phyloP scores from a whole-genome alignment of 1,284 basidiomycete species.

The Fomitopsis schrenkii region DNA sequence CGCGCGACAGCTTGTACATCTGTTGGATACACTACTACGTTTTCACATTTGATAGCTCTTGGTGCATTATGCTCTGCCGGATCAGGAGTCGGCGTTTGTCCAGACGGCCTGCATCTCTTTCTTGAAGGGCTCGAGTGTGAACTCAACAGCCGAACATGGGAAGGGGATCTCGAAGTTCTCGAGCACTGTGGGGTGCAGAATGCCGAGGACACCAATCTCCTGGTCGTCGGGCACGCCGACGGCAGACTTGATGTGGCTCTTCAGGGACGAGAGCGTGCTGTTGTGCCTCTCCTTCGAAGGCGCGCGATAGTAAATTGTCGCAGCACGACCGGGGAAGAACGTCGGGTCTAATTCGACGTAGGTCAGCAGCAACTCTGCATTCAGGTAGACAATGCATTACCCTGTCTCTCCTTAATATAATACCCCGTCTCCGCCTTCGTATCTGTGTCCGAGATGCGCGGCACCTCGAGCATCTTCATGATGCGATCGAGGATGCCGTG shows the following conservation, averaged over 20 bases:
- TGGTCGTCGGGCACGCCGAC: conserved; percentile 44
- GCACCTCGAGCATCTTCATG: conserved; percentile 93
- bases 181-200: conserved; percentile 89
- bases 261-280: conserved; percentile 20
- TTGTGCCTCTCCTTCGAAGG: conserved; percentile 34
- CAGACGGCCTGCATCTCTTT: conserved; percentile 41
- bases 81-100: conserved; percentile 10
- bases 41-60: neutral
- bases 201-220: conserved; percentile 81
- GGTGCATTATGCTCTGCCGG: neutral
- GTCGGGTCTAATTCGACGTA: conserved; percentile 60
- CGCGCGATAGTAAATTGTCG: conserved; percentile 84
- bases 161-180: conserved; percentile 90
- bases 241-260: conserved; percentile 32
- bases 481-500: conserved; percentile 92
- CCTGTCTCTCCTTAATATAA: conserved; percentile 84
- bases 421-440: conserved; percentile 71
- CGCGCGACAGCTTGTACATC: neutral
- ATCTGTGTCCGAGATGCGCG: conserved; percentile 64
- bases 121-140: conserved; percentile 90
- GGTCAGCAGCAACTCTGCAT: neutral
- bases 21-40: conserved; percentile 1
- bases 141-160: conserved; percentile 96
- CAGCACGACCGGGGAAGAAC: conserved; percentile 94
- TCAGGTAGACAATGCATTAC: conserved; percentile 39